Conservation (phyloP, 2,329 filamentous ascomycete genomes). For the Epichloe gansuensis region DNA sequence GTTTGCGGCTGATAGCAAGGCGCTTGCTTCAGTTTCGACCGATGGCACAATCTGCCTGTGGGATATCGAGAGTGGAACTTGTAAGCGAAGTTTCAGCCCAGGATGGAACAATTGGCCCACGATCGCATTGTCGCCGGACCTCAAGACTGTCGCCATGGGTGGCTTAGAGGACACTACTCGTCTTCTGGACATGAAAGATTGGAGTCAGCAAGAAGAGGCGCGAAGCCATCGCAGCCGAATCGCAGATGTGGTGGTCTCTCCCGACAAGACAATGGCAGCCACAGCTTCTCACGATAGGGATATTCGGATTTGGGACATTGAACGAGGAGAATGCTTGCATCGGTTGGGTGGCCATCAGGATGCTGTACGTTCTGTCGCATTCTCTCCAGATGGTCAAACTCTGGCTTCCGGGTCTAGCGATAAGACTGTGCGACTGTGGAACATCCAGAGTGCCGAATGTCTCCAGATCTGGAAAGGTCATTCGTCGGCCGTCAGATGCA, state of each 20-base stretch:
- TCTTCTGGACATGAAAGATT: slow-evolving; percentile 7
- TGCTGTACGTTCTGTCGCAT: slow-evolving; percentile 3
- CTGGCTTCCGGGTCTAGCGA: slow-evolving; percentile 7
- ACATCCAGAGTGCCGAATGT: slow-evolving; percentile 1
- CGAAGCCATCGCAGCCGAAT: slow-evolving; percentile 7
- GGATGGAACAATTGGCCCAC: slow-evolving; percentile 9
- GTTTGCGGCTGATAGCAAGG: slow-evolving; percentile 7
- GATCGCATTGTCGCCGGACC: slow-evolving; percentile 8
- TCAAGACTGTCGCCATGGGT: slow-evolving; percentile 7
- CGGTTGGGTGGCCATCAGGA: slow-evolving; percentile 5
- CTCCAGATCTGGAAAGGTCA: slow-evolving; percentile 13
- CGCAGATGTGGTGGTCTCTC: slow-evolving; percentile 6
- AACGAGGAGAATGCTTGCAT: slow-evolving; percentile 4
- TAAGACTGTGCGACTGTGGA: slow-evolving; percentile 6
- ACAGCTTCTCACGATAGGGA: slow-evolving; percentile 7
- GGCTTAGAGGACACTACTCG: slow-evolving; percentile 7
- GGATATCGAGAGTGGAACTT: slow-evolving; percentile 7
- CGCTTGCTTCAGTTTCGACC: slow-evolving; percentile 6
- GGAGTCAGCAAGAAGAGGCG: slow-evolving; percentile 3
- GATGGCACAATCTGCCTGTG: slow-evolving; percentile 8
- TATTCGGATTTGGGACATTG: slow-evolving; percentile 8
- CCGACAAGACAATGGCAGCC: slow-evolving; percentile 5
- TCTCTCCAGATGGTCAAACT: slow-evolving; percentile 5
- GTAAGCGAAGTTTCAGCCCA: slow-evolving; percentile 6
- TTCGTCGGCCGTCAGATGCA: not conserved